These are phyloP conservation scores for Ascodesmis nigricans DNA, from an alignment of 495 filamentous ascomycete genomes.

Conservation along the genomic window DNA sequence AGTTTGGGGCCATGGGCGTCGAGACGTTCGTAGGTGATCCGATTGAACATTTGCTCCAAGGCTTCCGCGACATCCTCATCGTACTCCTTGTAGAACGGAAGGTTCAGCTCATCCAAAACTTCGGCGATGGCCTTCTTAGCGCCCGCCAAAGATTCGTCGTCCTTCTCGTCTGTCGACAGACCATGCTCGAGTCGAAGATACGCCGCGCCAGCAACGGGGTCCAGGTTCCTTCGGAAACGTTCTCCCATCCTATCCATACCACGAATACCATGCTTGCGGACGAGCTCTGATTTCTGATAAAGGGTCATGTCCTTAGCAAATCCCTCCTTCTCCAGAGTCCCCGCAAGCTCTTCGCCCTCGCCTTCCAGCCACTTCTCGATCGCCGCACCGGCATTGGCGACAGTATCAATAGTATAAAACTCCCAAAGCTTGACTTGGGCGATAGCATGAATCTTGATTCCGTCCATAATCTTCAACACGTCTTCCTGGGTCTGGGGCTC, in stretches of 20 bases:
- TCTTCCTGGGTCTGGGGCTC: slow-evolving; percentile 48
- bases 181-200: slow-evolving; percentile 49
- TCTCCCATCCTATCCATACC: slow-evolving; percentile 54
- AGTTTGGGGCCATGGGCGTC: slow-evolving; percentile 79
- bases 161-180: slow-evolving; percentile 31
- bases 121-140: slow-evolving; percentile 31
- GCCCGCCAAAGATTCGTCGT: slow-evolving; percentile 24
- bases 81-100: slow-evolving; percentile 76
- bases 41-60: slow-evolving; percentile 75
- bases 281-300: slow-evolving; percentile 34
- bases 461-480: slow-evolving; percentile 64
- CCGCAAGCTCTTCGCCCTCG: not conserved
- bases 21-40: slow-evolving; percentile 75
- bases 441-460: slow-evolving; percentile 57
- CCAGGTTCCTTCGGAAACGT: slow-evolving; percentile 45
- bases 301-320: slow-evolving; percentile 29
- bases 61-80: slow-evolving; percentile 63
- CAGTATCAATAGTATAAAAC: slow-evolving; percentile 67
- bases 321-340: slow-evolving; percentile 18
- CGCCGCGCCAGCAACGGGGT: slow-evolving; percentile 45
- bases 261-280: slow-evolving; percentile 36
- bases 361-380: slow-evolving; percentile 39
- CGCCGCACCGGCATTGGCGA: slow-evolving; percentile 43
- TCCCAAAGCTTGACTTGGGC: slow-evolving; percentile 67
- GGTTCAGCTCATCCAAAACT: slow-evolving; percentile 66